Percentiles rank a stretch among this genome's conserved stretches.
Evolutionary conservation across 2,329 filamentous ascomycete genomes (phyloP).

Genomic region (Aspergillus jensenii): DNA sequence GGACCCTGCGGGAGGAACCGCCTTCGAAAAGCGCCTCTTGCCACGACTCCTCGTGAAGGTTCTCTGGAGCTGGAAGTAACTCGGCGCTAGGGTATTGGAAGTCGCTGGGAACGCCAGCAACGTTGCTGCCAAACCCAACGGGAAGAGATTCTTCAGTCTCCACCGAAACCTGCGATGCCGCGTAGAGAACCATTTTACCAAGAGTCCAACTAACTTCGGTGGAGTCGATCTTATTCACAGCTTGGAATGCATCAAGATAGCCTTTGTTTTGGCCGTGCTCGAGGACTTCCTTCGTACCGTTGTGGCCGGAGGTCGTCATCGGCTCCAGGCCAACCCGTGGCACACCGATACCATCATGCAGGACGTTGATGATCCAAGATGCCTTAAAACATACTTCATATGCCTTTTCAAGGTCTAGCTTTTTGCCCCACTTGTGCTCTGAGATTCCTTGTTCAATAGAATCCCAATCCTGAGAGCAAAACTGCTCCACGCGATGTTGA

Average conservation of each 20-base stretch:
- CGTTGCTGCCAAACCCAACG: constrained; percentile 91
- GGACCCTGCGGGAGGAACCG: constrained; percentile 66
- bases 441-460: constrained; percentile 68
- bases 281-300: constrained; percentile 70
- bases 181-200: constrained; percentile 94
- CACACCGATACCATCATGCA: constrained; percentile 94
- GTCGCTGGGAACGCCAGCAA: constrained; percentile 65
- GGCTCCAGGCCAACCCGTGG: constrained; percentile 79
- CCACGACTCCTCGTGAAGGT: constrained; percentile 52
- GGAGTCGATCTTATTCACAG: constrained; percentile 86
- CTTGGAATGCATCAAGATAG: constrained; percentile 82
- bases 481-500: constrained; percentile 77
- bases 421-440: constrained; percentile 69
- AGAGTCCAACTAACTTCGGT: constrained; percentile 97
- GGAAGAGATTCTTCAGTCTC: constrained; percentile 61
- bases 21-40: constrained; percentile 64
- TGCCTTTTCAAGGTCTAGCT: constrained; percentile 71
- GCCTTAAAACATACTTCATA: constrained; percentile 95
- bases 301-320: constrained; percentile 55
- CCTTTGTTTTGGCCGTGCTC: constrained; percentile 70
- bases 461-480: constrained; percentile 81
- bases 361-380: constrained; percentile 93
- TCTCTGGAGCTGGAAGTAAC: constrained; percentile 33
- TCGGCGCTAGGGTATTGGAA: constrained; percentile 71
- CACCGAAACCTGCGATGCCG: constrained; percentile 80